Evolutionary conservation across 495 filamentous ascomycete genomes (phyloP), one percentile per base, ranked within the genome.

Genomic region (Astrothelium macrocarpum): DNA sequence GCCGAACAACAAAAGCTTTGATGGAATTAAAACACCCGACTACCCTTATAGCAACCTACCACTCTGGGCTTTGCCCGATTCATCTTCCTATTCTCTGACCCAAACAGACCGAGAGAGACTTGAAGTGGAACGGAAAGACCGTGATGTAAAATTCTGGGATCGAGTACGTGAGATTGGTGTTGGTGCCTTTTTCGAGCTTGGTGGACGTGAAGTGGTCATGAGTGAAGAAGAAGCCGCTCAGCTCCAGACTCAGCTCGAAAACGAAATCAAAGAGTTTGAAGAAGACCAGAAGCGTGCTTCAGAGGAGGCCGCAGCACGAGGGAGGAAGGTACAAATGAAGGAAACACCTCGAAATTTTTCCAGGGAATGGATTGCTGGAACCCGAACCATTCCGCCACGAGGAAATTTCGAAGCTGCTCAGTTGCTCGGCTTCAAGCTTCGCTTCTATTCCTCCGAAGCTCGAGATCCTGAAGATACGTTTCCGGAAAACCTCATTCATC

Each of bases 371-470:
- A 88, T 94, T 61, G 80, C 83, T 67, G 78, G 80, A 62, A 96
- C 92, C 11, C 84, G 85, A 62, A 95, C 89, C 0, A 73, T 91
- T 20, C 91, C 91, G 18, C 90, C 92, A 0, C 77, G 82, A 53
- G 95, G 95, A 53, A 99, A 96, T 69, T 83, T 85, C 45, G 86
- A 92, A 62, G 95, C 95, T 1, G 95, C 95, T 12, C 92, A 97
- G 71, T 81, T 99, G 31, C 84, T 99, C 29, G 95, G 95, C 9
- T 97, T 99, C 81, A 99, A 99, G 73, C 83, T 99, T 56, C 89
- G 90, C 32, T 97, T 96, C 76, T 99, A 99, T 71, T 80, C 84
- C 7, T 84, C 85, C 20, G 78, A 83, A 9, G 90, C 89, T 34
- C 83, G 90, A 36, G 79, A 83, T 46, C 76, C 81, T 16, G 80